Evolutionary conservation across 805 yeast genomes (phyloP), one percentile per base, ranked within the genome.

Genomic region (Nakazawaea ambrosiae): DNA sequence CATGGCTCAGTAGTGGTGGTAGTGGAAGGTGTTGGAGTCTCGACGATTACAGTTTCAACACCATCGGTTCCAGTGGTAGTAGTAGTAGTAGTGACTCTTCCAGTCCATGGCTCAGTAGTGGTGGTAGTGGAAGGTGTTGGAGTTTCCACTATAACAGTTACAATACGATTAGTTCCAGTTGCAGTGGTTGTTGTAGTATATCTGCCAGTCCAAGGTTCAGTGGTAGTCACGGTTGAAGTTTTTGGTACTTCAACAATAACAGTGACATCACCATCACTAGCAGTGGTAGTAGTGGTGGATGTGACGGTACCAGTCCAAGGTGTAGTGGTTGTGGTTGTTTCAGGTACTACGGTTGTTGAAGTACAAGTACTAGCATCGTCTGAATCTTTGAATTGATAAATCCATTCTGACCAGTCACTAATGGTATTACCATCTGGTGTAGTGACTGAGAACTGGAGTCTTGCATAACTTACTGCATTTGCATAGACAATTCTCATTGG

Each of bases 401-500:
- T 34, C 12, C 14, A 20, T 5, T 8, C 17, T 6, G 7, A 8
- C 31, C 32, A 53, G 27, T 41, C 46, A 4, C 35, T 37, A 7
- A 20, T 19, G 8, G 27, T 37, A 10, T 54, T 59, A 9, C 56
- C 60, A 17, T 28, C 32, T 4, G 58, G 59, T 22, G 46, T 45
- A 0, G 45, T 45, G 22, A 48, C 47, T 7, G 45, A 26, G 25
- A 50, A 45, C 9, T 39, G 37, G 19, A 49, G 37, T 17, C 43
- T 38, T 19, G 47, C 52, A 7, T 34, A 31, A 33, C 37, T 39
- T 15, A 41, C 44, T 25, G 42, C 40, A 34, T 56, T 55, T 11
- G 44, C 45, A 34, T 37, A 54, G 14, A 51, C 45, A 15, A 57
- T 37, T 34, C 54, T 48, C 5, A 54, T 37, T 11, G 63, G 63